Evolutionary conservation across 2,329 filamentous ascomycete species (phyloP).

Genomic region (Sclerotinia spermophila): DNA sequence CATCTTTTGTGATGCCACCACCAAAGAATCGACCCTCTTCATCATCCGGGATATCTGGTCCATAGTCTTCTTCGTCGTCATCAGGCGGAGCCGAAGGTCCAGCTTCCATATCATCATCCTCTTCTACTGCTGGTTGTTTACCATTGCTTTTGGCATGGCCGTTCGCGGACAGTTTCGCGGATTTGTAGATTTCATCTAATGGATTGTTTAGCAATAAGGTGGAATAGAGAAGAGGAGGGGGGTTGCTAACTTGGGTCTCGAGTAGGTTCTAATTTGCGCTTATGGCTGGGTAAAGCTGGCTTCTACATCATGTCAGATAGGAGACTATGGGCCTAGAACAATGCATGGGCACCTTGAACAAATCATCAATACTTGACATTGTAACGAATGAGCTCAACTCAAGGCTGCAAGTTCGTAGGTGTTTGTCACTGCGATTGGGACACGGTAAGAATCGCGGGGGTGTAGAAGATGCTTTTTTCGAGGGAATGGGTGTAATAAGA

Average conservation of each 20-base stretch:
- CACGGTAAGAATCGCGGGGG: neutral
- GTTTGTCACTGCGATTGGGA: neutral
- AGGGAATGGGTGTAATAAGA: neutral
- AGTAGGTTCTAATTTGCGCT: conserved; percentile 60
- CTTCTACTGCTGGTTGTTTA: conserved; percentile 32
- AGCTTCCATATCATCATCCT: conserved; percentile 45
- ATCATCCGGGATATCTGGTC: conserved; percentile 60
- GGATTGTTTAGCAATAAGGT: conserved; percentile 15
- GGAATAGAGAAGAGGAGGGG: neutral
- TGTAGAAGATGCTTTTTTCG: neutral
- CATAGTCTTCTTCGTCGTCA: conserved; percentile 54
- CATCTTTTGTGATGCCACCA: conserved; percentile 77
- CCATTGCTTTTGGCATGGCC: conserved; percentile 40
- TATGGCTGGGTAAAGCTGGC: conserved; percentile 44
- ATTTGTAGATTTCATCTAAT: conserved; percentile 61
- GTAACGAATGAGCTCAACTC: conserved; percentile 14
- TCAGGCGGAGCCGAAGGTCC: conserved; percentile 51
- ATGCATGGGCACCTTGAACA: conserved; percentile 30
- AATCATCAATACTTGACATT: conserved; percentile 35
- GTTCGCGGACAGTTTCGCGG: conserved; percentile 50
- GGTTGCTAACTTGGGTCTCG: conserved; percentile 56
- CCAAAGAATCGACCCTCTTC: conserved; percentile 96
- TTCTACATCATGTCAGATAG: conserved; percentile 29
- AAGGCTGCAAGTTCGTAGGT: conserved; percentile 8
- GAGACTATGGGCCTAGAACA: neutral